Percentiles rank a stretch among this genome's conserved stretches.
phyloP scores from a whole-genome alignment of 2,329 filamentous ascomycete genomes.

The Annulohypoxylon truncatum region DNA sequence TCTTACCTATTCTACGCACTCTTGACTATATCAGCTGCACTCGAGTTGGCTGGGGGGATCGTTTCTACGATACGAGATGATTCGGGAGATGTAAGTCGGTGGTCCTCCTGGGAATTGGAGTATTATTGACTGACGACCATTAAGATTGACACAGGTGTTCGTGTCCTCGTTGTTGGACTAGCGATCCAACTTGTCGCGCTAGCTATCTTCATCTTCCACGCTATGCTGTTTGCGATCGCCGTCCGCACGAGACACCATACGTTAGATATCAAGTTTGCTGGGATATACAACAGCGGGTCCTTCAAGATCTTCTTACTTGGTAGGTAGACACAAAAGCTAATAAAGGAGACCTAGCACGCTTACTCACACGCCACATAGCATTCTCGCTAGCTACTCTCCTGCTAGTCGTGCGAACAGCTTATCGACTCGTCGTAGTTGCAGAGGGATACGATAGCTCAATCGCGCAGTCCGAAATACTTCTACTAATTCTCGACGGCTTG shows the following conservation, averaged over 20 bases:
- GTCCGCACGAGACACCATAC: slow-evolving; percentile 53
- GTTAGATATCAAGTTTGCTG: slow-evolving; percentile 54
- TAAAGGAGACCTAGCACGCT: neutral
- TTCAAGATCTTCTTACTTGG: slow-evolving; percentile 60
- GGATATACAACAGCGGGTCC: slow-evolving; percentile 55
- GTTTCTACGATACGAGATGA: slow-evolving; percentile 54
- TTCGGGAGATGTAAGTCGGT: slow-evolving; percentile 51
- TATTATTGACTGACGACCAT: slow-evolving; percentile 21
- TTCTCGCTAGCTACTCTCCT: slow-evolving; percentile 40
- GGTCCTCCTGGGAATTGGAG: neutral
- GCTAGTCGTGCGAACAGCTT: slow-evolving; percentile 45
- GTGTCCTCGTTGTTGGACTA: slow-evolving; percentile 58
- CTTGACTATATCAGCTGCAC: slow-evolving; percentile 42
- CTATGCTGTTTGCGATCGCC: slow-evolving; percentile 56
- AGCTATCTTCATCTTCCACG: slow-evolving; percentile 52
- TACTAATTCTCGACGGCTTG: slow-evolving; percentile 47
- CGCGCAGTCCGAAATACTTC: slow-evolving; percentile 43
- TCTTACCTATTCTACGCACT: slow-evolving; percentile 44
- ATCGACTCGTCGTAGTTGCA: slow-evolving; percentile 43
- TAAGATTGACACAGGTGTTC: slow-evolving; percentile 48
- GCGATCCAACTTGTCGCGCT: slow-evolving; percentile 58
- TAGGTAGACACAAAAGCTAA: slow-evolving; percentile 47
- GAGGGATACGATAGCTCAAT: slow-evolving; percentile 43
- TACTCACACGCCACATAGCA: slow-evolving; percentile 29
- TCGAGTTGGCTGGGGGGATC: slow-evolving; percentile 57